Percentiles rank a stretch among this genome's conserved stretches.
These are phyloP conservation scores for Stenogyne calaminthoides DNA, from an alignment of 305 asterid genomes.

Conservation along the genomic window DNA sequence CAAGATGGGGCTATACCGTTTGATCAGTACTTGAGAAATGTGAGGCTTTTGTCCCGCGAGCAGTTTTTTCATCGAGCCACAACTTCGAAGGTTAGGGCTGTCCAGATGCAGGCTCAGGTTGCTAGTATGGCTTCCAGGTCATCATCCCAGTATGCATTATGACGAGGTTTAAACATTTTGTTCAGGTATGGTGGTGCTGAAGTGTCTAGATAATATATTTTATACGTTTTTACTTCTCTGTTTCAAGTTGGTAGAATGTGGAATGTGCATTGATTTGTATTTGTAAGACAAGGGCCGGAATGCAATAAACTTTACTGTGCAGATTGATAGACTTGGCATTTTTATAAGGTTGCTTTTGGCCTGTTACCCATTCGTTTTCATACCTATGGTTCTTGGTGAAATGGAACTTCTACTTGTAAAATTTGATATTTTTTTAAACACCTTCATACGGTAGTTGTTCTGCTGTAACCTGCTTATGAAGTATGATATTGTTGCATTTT, in stretches of 20 bases:
- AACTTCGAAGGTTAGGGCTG: constrained; percentile 78
- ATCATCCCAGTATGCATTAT: constrained; percentile 53
- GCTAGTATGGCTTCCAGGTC: constrained; percentile 87
- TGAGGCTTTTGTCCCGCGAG: constrained; percentile 80
- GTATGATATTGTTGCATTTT: not conserved
- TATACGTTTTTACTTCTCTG: constrained; percentile 18
- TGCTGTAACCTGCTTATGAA: not conserved
- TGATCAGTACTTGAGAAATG: constrained; percentile 87
- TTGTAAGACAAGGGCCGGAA: not conserved
- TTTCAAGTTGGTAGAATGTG: constrained; percentile 18
- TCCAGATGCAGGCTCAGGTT: constrained; percentile 96
- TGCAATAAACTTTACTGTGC: constrained; percentile 28
- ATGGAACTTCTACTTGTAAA: not conserved
- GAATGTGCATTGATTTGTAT: constrained; percentile 27
- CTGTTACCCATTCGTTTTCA: not conserved
- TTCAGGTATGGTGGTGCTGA: constrained; percentile 30
- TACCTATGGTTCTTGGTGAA: not conserved
- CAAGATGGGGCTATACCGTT: constrained; percentile 86
- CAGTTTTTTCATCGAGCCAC: constrained; percentile 95
- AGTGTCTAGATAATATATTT: constrained; percentile 18
- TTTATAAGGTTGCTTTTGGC: not conserved
- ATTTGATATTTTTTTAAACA: not conserved
- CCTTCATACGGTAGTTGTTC: not conserved
- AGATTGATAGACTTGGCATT: constrained; percentile 22
- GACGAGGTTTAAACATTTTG: constrained; percentile 28